Conservation (phyloP, 139 green algal genomes). For the Closterium sp. region DNA sequence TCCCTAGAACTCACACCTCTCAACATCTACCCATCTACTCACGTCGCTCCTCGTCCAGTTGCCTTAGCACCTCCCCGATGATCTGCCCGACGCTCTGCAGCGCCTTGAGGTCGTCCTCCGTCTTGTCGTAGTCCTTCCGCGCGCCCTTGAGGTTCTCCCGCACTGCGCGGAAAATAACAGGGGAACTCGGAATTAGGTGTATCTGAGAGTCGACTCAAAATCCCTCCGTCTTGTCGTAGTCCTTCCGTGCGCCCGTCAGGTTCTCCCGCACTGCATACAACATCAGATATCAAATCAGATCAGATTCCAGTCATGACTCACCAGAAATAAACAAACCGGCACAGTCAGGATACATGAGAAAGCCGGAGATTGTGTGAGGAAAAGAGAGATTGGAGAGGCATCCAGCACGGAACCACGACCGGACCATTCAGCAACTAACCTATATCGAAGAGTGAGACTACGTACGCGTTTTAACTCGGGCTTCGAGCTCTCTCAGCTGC, state of each 20-base stretch:
- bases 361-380: not conserved
- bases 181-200: not conserved
- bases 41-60: conserved; percentile 97
- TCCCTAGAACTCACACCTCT: too few species aligned
- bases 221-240: conserved; percentile 99
- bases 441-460: conserved; percentile 58
- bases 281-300: conserved; percentile 37
- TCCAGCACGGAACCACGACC: not conserved
- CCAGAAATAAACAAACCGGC: not conserved
- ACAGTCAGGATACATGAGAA: not conserved
- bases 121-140: conserved; percentile 96
- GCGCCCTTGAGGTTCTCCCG: conserved; percentile 77
- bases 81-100: conserved; percentile 99
- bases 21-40: conserved; percentile 50
- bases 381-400: not conserved
- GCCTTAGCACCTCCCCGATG: conserved; percentile 96
- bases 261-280: conserved; percentile 61
- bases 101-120: conserved; percentile 97
- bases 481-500: conserved; percentile 85
- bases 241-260: conserved; percentile 79
- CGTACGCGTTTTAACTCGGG: conserved; percentile 58
- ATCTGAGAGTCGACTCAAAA: not conserved
- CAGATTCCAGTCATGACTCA: not conserved
- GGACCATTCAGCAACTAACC: conserved; percentile 15
- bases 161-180: not conserved